Evolutionary conservation across 495 filamentous ascomycete species (phyloP).

Genomic region (Xylaria bambusicola): DNA sequence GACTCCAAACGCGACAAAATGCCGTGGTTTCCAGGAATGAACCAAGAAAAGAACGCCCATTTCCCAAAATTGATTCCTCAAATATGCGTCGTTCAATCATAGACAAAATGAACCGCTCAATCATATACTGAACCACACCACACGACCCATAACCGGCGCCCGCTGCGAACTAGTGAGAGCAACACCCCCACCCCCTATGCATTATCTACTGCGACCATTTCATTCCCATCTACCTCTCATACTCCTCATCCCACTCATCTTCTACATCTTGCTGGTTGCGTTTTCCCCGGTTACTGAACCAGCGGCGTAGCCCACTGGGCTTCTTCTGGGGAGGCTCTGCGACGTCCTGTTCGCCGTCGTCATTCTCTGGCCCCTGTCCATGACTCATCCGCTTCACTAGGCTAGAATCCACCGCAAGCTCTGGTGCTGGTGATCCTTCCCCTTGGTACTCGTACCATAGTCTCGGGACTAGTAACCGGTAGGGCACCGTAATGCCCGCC

Average conservation of each 20-base stretch:
- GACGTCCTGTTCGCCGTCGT: not conserved
- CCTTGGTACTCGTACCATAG: slow-evolving; percentile 58
- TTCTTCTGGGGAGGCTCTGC: slow-evolving; percentile 9
- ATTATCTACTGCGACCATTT: too few species aligned
- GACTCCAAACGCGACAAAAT: too few species aligned
- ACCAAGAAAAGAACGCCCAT: too few species aligned
- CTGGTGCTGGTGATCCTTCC: slow-evolving; percentile 22
- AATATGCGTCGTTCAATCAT: slow-evolving; percentile 5
- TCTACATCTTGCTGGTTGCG: not conserved
- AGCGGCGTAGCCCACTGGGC: slow-evolving; percentile 1
- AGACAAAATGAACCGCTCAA: not conserved
- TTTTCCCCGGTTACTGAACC: slow-evolving; percentile 2
- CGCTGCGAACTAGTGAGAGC: too few species aligned
- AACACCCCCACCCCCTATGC: too few species aligned
- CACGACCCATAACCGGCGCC: not conserved
- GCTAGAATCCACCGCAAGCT: not conserved
- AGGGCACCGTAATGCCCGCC: slow-evolving; percentile 82
- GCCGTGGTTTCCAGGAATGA: too few species aligned
- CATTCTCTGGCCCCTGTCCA: not conserved
- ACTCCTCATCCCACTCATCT: not conserved
- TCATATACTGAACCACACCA: not conserved
- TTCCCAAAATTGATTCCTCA: not conserved
- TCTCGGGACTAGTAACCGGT: slow-evolving; percentile 80
- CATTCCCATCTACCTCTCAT: not conserved
- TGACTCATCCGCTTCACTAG: not conserved